Conservation (phyloP, 1,139 yeast genomes). For the Candida mesenterica region DNA sequence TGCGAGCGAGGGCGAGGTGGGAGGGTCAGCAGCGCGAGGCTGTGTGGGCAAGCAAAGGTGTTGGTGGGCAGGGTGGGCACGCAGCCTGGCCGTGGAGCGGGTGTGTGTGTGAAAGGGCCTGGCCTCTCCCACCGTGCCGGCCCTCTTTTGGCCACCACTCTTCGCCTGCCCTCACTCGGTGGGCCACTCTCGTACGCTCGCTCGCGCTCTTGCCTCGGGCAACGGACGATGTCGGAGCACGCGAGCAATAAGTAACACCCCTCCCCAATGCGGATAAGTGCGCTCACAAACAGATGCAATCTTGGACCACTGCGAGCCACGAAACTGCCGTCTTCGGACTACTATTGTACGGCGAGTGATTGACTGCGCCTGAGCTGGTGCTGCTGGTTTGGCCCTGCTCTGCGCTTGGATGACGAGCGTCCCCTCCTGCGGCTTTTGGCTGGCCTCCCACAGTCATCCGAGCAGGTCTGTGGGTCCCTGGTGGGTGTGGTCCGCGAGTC, state of each 20-base stretch:
- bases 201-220: background rate
- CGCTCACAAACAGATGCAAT: background rate
- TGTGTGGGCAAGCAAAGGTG: background rate
- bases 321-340: background rate
- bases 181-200: no score
- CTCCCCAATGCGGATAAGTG: background rate
- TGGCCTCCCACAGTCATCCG: no score
- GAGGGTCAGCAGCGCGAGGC: background rate
- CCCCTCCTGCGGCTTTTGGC: no score
- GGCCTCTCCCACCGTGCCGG: no score
- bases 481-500: no score
- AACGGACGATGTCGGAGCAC: conserved; percentile 2
- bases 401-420: no score
- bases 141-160: no score
- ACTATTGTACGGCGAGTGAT: background rate
- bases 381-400: no score
- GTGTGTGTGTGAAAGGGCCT: no score
- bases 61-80: background rate
- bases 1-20: background rate
- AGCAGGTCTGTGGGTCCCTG: no score
- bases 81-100: background rate
- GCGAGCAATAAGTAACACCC: background rate
- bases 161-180: no score
- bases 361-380: no score
- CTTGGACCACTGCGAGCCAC: background rate